Conservation (phyloP, 192 early-diverging fungal genomes). For the Mortierella hygrophila region DNA sequence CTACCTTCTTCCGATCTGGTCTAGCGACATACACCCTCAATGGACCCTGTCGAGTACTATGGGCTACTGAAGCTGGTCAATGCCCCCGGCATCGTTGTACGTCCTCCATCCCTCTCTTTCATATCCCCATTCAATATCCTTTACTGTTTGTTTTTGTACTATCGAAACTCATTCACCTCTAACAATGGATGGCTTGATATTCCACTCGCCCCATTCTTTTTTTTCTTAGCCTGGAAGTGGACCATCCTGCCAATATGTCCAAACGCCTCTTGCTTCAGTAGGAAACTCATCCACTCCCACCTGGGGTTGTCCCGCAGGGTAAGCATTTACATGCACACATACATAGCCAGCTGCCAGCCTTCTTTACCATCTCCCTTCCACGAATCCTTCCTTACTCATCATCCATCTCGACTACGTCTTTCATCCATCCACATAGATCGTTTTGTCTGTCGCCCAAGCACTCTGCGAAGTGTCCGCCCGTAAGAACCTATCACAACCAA, state of each 20-base stretch:
- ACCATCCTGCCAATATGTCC: conserved; percentile 43
- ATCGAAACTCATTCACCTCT: neutral
- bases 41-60: conserved; percentile 54
- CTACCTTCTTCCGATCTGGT: too few species aligned
- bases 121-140: neutral
- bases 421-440: conserved; percentile 3
- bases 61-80: conserved; percentile 40
- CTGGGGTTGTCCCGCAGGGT: conserved; percentile 51
- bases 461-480: conserved; percentile 36
- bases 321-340: neutral
- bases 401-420: neutral
- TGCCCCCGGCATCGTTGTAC: conserved; percentile 43
- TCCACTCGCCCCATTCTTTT: neutral
- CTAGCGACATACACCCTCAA: neutral
- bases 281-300: conserved; percentile 29
- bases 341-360: neutral
- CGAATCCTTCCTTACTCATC: neutral
- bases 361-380: neutral
- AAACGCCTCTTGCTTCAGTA: conserved; percentile 20
- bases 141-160: neutral
- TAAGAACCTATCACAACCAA: conserved; percentile 6
- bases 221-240: conserved; percentile 27
- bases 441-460: conserved; percentile 51
- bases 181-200: too few species aligned
- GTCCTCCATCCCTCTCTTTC: neutral